Evolutionary conservation across 148 eudicot genomes (phyloP).

Genomic region (Beta vulgaris): DNA sequence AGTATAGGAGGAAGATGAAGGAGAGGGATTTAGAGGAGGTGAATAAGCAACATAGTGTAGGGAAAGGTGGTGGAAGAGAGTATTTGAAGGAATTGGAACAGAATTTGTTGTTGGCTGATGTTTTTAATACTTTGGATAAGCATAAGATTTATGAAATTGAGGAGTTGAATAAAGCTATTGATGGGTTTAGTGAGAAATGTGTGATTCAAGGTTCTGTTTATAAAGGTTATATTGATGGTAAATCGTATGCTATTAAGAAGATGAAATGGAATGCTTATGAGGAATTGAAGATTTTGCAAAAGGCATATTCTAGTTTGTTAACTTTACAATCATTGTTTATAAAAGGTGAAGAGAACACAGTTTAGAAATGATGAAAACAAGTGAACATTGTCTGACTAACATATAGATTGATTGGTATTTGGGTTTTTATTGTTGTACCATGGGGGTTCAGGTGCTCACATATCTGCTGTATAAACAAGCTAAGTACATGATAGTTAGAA

Average conservation of each 20-base stretch:
- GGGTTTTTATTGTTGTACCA: neutral
- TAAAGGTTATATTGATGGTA: conserved; percentile 66
- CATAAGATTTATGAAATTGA: conserved; percentile 69
- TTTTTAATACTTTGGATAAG: conserved; percentile 89
- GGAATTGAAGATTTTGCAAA: conserved; percentile 88
- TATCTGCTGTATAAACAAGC: neutral
- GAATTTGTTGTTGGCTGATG: conserved; percentile 69
- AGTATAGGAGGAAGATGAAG: conserved; percentile 22
- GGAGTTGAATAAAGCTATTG: conserved; percentile 62
- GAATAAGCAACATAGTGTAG: conserved; percentile 8
- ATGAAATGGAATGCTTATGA: conserved; percentile 98
- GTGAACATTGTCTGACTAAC: neutral
- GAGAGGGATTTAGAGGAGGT: conserved; percentile 7
- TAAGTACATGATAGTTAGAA: neutral
- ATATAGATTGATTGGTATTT: neutral
- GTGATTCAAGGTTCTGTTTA: conserved; percentile 81
- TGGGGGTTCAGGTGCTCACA: neutral
- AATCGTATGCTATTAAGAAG: conserved; percentile 74
- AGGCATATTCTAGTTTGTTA: conserved; percentile 42
- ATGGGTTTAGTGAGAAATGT: conserved; percentile 58
- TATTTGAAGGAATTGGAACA: conserved; percentile 42
- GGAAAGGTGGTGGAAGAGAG: conserved; percentile 25
- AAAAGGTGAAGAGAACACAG: too few species aligned
- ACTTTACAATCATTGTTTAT: too few species aligned
- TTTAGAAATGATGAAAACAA: too few species aligned